Percentiles rank a stretch among this genome's conserved stretches.
These are phyloP conservation scores for Penicillium riverlandense DNA, from an alignment of 495 filamentous ascomycete species.

Conservation along the genomic window DNA sequence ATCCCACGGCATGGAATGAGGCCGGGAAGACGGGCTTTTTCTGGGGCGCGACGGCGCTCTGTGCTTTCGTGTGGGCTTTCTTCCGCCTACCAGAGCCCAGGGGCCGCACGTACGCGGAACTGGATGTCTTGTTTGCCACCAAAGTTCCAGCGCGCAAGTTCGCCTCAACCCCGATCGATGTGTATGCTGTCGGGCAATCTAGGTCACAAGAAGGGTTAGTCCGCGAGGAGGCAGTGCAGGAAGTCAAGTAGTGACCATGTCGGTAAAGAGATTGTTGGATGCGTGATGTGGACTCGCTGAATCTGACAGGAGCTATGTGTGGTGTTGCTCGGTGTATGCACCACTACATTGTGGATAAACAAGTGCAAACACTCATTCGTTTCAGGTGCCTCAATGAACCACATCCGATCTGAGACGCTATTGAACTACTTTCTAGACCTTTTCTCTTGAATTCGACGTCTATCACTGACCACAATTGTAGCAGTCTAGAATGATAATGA, in stretches of 20 bases:
- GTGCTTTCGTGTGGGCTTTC: conserved; percentile 58
- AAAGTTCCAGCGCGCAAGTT: conserved; percentile 56
- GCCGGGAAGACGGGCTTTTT: conserved; percentile 63
- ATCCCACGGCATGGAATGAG: conserved; percentile 60
- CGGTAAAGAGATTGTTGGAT: neutral
- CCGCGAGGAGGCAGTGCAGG: conserved; percentile 2
- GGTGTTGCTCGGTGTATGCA: too few species aligned
- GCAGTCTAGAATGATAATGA: too few species aligned
- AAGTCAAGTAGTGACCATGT: conserved; percentile 7
- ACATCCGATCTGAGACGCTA: too few species aligned
- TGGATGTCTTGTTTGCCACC: conserved; percentile 58
- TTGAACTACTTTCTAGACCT: too few species aligned
- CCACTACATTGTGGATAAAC: too few species aligned
- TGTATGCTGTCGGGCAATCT: conserved; percentile 29
- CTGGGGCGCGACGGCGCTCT: conserved; percentile 57
- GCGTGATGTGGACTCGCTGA: neutral
- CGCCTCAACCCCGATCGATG: conserved; percentile 46
- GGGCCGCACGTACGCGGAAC: conserved; percentile 58
- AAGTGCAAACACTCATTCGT: too few species aligned
- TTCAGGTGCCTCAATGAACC: too few species aligned
- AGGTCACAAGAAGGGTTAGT: conserved; percentile 15
- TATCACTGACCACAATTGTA: too few species aligned
- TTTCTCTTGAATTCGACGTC: too few species aligned
- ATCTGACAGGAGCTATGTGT: neutral
- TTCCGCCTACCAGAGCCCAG: conserved; percentile 63